Evolutionary conservation across 805 yeast species (phyloP).

Genomic region (Ogataea glucozyma): DNA sequence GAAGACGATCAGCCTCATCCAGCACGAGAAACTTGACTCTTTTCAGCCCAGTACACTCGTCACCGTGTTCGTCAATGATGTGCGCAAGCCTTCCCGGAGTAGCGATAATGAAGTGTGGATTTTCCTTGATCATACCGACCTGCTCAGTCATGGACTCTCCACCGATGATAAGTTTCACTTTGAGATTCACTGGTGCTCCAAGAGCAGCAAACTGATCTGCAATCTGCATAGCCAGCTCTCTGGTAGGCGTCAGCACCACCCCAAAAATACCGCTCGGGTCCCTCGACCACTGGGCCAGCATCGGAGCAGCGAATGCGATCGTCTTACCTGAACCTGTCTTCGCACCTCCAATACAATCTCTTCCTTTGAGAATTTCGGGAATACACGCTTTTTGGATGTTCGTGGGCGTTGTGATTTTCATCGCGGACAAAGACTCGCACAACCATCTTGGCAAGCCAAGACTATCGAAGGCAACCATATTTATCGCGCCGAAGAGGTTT

Average conservation of each 20-base stretch:
- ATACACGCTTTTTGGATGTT: conserved; percentile 86
- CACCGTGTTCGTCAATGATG: conserved; percentile 83
- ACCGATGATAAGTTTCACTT: conserved; percentile 85
- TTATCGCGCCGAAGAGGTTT: background rate
- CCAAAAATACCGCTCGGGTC: conserved; percentile 96
- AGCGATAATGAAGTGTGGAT: conserved; percentile 94
- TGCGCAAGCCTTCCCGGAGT: conserved; percentile 97
- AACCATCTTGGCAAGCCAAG: conserved; percentile 89
- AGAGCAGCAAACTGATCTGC: conserved; percentile 95
- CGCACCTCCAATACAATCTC: conserved; percentile 97
- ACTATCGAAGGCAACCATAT: conserved; percentile 28
- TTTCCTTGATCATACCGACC: conserved; percentile 72
- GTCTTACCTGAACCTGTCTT: conserved; percentile 98
- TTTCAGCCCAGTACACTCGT: conserved; percentile 75
- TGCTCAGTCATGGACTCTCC: conserved; percentile 94
- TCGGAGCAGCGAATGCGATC: conserved; percentile 96
- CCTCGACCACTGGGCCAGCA: conserved; percentile 90
- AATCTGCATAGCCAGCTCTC: conserved; percentile 94
- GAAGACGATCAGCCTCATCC: conserved; percentile 93
- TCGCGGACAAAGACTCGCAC: conserved; percentile 71
- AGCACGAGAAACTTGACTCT: conserved; percentile 80
- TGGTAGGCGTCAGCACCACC: conserved; percentile 81
- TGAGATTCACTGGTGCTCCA: conserved; percentile 85
- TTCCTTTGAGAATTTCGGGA: conserved; percentile 78
- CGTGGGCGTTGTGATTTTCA: conserved; percentile 84